Percentiles rank a stretch among this genome's conserved stretches.
phyloP scores from a whole-genome alignment of 2,329 filamentous ascomycete genomes.

The Botrytis porri region DNA sequence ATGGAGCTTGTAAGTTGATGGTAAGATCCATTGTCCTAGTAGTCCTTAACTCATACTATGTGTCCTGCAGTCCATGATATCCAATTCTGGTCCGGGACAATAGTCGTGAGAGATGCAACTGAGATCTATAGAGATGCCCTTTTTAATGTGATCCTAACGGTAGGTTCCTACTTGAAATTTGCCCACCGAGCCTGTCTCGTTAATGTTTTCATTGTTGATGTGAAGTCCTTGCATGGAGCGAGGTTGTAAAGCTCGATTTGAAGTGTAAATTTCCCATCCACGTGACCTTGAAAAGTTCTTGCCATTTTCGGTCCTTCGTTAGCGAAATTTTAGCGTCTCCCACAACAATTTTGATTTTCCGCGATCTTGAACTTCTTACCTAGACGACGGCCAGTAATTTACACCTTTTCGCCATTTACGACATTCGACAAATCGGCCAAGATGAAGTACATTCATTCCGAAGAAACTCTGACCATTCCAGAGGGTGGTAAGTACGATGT shows the following conservation, averaged over 20 bases:
- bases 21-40: background rate
- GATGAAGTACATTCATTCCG: slow-evolving; percentile 99
- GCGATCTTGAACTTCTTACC: slow-evolving; percentile 15
- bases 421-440: slow-evolving; percentile 51
- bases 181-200: background rate
- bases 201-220: background rate
- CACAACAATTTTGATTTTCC: slow-evolving; percentile 22
- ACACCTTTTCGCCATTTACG: slow-evolving; percentile 22
- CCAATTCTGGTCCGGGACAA: background rate
- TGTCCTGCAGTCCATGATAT: background rate
- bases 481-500: slow-evolving; percentile 77
- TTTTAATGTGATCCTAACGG: background rate
- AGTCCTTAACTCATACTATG: background rate
- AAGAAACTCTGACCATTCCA: slow-evolving; percentile 92
- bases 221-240: slow-evolving; percentile 8
- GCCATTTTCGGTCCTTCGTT: slow-evolving; percentile 12
- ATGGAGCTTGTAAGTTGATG: background rate
- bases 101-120: background rate
- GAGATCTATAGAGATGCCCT: background rate
- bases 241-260: background rate
- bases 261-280: background rate
- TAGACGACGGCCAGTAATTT: slow-evolving; percentile 21
- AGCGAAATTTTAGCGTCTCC: slow-evolving; percentile 18
- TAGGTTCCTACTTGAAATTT: background rate
- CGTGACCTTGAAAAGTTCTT: slow-evolving; percentile 12